Percentiles rank a stretch among this genome's conserved stretches.
phyloP scores from a whole-genome alignment of 441 rosid species.

The Metrosideros polymorpha region DNA sequence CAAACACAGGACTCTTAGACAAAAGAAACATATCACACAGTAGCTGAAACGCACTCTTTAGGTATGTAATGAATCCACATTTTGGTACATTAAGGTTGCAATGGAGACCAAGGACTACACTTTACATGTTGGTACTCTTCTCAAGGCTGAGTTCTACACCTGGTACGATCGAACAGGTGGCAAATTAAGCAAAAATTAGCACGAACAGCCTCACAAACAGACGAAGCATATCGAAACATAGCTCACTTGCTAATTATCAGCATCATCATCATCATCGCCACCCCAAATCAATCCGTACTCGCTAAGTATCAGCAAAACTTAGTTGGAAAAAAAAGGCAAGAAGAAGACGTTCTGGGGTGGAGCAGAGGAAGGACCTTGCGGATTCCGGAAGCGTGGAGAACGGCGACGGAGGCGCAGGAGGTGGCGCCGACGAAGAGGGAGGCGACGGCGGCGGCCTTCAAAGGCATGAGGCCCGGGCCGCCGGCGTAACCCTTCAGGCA shows the following conservation, averaged over 20 bases:
- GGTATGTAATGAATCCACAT: background rate
- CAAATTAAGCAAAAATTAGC: background rate
- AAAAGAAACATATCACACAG: background rate
- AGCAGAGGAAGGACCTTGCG: conserved; percentile 27
- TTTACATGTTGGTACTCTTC: background rate
- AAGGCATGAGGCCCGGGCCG: conserved; percentile 1
- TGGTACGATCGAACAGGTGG: background rate
- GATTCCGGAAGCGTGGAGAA: conserved; percentile 54
- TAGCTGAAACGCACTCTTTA: background rate
- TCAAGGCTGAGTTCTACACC: background rate
- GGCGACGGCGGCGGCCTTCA: conserved; percentile 29
- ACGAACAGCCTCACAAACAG: background rate
- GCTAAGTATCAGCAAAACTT: background rate
- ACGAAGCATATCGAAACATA: background rate
- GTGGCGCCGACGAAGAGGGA: conserved; percentile 66
- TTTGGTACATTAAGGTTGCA: background rate
- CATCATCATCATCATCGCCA: background rate
- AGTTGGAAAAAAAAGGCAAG: background rate
- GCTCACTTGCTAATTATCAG: background rate
- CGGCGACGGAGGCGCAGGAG: conserved; percentile 43
- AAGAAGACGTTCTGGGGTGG: background rate
- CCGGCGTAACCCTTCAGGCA: background rate
- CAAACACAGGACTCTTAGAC: background rate
- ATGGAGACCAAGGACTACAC: background rate
- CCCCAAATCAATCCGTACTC: background rate